Base-by-base conservation (phyloP, 805 yeast species). In the Hermanozyma aechmeae region DNA sequence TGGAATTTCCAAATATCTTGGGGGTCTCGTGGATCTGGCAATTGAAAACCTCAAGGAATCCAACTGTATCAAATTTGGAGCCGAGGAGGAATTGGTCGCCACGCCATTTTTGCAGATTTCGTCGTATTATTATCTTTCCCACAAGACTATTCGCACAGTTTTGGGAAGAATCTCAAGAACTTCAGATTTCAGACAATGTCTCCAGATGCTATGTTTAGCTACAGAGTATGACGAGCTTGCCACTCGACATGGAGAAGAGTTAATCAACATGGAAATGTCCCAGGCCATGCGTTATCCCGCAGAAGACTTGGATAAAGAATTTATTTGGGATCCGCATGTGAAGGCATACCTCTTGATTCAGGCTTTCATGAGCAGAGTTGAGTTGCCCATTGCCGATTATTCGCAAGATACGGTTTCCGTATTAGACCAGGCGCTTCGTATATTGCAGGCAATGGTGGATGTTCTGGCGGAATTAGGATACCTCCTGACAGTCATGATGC, bases 381-480 rank as follows among this genome's bases (percentile, higher is more conserved):
- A 83, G 34, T 61, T 92, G 27, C 98, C 97, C 2, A 83, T 92
- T 46, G 93, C 95, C 0, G 99, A 92, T 62, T 92, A 92, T 50
- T 66, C 80, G 7, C 97, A 89, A 49, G 98, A 92, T 53, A 86
- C 95, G 0, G 74, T 86, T 10, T 78, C 96, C 0, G 95, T 92
- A 7, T 60, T 92, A 33, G 99, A 93, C 48, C 98, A 92, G 58
- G 76, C 94, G 6, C 62, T 92, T 46, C 94, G 98, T 71, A 79
- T 92, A 38, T 57, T 87, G 30, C 98, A 92, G 50, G 96, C 97
- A 0, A 79, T 72, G 41, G 78, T 89, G 34, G 99, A 92, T 55
- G 84, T 83, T 13, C 76, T 92, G 1, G 74, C 95, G 2, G 96
- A 89, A 42, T 46, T 76, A 40, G 95, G 96, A 0, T 79, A 73